Base-by-base conservation (phyloP, 768 basidiomycete genomes). In the Suillus sp. region DNA sequence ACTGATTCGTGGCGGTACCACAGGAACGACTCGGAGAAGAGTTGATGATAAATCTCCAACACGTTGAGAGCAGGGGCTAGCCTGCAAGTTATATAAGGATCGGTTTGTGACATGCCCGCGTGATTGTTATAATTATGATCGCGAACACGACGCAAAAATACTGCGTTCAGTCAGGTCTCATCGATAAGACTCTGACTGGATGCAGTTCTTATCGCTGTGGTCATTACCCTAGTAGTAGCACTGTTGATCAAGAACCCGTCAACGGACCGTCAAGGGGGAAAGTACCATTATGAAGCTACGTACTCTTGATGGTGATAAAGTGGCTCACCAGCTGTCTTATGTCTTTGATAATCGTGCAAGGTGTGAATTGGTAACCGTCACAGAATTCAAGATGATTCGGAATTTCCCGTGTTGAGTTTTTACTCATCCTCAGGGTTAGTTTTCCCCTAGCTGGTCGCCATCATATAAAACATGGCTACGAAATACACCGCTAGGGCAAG, bases 401-500 rank as follows among this genome's bases (percentile, higher is more conserved):
- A n/a, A 18, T 53, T 34, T 53, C 1, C 51, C 51, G 51, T 20
- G 18, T 30, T 20, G 50, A 51, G 7, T 25, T 13, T 47, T 47
- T n/a, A 22, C 22, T 47, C 45, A 38, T 38, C 16, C 16, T 10
- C 16, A 43, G 42, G 43, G 22, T 47, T 22, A 22, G 45, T 47
- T 47, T 22, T 22, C n/a, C n/a, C n/a, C 43, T n/a, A 11, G 32
- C 8, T 5, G 43, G 45, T 47, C 13, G 16, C 43, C n/a, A 45
- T n/a, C 43, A 18, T 18, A 30, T 53, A 53, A 32, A 53, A 10
- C 20, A 61, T 61, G 48, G 27, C 56, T 42, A 57, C 38, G 10
- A 57, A 20, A 20, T 57, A 20, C 25, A 40, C 56, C 20, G 14
- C 56, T 16, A 40, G 38, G 38, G 18, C 56, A 40, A 57, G 25